Evolutionary conservation across 805 yeast species (phyloP).

Genomic region (Dipodascopsis tothii): DNA sequence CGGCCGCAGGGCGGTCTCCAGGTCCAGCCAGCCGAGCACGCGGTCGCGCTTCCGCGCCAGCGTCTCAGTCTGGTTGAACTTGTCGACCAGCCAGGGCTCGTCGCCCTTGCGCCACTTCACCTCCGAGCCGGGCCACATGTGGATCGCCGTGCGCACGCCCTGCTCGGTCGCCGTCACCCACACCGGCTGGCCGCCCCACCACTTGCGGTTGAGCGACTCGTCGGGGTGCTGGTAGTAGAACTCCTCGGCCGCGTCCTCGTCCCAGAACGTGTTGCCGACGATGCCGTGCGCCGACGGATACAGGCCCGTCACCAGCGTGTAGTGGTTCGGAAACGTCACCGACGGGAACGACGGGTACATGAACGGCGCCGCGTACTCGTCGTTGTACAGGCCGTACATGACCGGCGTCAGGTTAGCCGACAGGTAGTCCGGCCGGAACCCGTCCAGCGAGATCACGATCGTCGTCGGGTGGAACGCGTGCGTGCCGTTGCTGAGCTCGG

Average conservation of each 20-base stretch:
- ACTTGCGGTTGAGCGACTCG: slow-evolving; percentile 46
- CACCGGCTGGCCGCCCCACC: slow-evolving; percentile 88
- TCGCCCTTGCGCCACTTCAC: slow-evolving; percentile 46
- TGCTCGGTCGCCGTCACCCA: slow-evolving; percentile 71
- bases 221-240: slow-evolving; percentile 58
- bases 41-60: slow-evolving; percentile 51
- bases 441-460: slow-evolving; percentile 71
- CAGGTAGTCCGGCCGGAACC: slow-evolving; percentile 85
- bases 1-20: slow-evolving; percentile 49
- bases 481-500: slow-evolving; percentile 50
- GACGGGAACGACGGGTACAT: slow-evolving; percentile 86
- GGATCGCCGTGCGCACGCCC: slow-evolving; percentile 63
- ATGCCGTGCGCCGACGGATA: slow-evolving; percentile 82
- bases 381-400: slow-evolving; percentile 43
- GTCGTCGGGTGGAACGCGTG: slow-evolving; percentile 71
- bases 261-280: slow-evolving; percentile 73
- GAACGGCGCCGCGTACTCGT: slow-evolving; percentile 57
- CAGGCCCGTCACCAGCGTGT: slow-evolving; percentile 82
- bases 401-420: slow-evolving; percentile 61
- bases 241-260: slow-evolving; percentile 45
- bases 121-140: slow-evolving; percentile 96
- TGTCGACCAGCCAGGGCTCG: slow-evolving; percentile 48
- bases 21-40: slow-evolving; percentile 62
- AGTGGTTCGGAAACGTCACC: slow-evolving; percentile 85
- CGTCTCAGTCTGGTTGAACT: slow-evolving; percentile 57